Percentiles rank a stretch among this genome's conserved stretches.
Evolutionary conservation across 1,284 basidiomycete genomes (phyloP).

Genomic region (Anthracocystis panici-leucophaei): DNA sequence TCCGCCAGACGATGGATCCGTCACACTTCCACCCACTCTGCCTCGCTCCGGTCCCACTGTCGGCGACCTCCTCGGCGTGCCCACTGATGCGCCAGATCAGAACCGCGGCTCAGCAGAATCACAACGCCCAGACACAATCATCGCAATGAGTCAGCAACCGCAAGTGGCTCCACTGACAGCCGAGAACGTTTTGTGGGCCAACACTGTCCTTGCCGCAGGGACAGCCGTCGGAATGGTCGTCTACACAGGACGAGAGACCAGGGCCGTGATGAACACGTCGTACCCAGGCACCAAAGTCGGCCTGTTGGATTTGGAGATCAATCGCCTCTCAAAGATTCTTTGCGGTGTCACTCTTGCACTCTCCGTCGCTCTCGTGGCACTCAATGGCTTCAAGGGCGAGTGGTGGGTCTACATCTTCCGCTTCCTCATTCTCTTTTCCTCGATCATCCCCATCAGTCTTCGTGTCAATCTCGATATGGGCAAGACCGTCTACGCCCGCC

Average conservation of each 20-base stretch:
- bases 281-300: constrained; percentile 96
- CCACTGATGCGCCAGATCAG: constrained; percentile 25
- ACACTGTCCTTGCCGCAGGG: constrained; percentile 95
- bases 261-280: constrained; percentile 99
- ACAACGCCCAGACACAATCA: constrained; percentile 26
- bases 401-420: constrained; percentile 98
- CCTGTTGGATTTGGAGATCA: constrained; percentile 92
- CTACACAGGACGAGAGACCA: constrained; percentile 93
- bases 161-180: constrained; percentile 74
- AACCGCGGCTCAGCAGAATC: constrained; percentile 32
- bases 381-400: constrained; percentile 94
- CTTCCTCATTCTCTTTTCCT: constrained; percentile 96
- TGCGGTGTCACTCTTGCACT: constrained; percentile 93
- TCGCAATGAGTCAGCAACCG: constrained; percentile 71
- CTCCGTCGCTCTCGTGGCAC: constrained; percentile 88
- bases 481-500: constrained; percentile 95
- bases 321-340: constrained; percentile 95
- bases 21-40: constrained; percentile 21
- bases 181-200: constrained; percentile 96
- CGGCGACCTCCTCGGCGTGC: constrained; percentile 29
- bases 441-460: constrained; percentile 98
- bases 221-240: constrained; percentile 91
- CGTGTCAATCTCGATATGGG: constrained; percentile 99
- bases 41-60: constrained; percentile 71
- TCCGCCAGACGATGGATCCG: constrained; percentile 29